Evolutionary conservation across 331 rosid species (phyloP).

Genomic region (Quercus tomentella): DNA sequence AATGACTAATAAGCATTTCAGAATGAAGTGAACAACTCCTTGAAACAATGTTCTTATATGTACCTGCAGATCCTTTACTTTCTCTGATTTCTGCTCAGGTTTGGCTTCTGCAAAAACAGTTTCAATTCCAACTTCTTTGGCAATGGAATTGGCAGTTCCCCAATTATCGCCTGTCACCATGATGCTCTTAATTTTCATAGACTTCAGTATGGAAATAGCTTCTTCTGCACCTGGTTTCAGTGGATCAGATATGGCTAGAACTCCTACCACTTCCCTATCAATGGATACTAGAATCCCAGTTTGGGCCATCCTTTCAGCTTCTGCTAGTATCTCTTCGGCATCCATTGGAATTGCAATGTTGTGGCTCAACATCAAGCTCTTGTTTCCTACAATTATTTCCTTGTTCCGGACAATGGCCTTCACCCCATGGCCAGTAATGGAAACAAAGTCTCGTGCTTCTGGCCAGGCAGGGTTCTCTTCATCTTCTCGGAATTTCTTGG

Average conservation of each 20-base stretch:
- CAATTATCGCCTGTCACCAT: constrained; percentile 91
- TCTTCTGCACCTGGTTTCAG: constrained; percentile 62
- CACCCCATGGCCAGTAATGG: constrained; percentile 76
- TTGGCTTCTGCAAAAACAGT: constrained; percentile 68
- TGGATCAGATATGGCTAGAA: constrained; percentile 78
- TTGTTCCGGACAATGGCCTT: constrained; percentile 55
- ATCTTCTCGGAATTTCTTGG: constrained; percentile 51
- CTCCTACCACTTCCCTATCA: constrained; percentile 52
- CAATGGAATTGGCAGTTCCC: constrained; percentile 84
- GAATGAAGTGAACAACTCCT: background rate
- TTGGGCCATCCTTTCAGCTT: constrained; percentile 69
- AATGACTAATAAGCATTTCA: background rate
- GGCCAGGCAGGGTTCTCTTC: constrained; percentile 56
- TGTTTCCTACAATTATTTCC: constrained; percentile 71
- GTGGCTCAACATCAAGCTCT: constrained; percentile 55
- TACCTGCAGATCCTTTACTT: constrained; percentile 77
- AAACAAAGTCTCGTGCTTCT: constrained; percentile 53
- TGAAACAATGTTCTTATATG: background rate
- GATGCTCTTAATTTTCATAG: constrained; percentile 65
- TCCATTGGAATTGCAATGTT: constrained; percentile 42
- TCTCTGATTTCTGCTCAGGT: constrained; percentile 77
- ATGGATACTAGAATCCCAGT: constrained; percentile 67
- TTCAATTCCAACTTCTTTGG: constrained; percentile 73
- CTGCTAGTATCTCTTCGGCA: constrained; percentile 51
- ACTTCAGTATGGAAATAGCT: constrained; percentile 54